Conservation (phyloP, 306 rosid species). For the Astragalus membranaceus region DNA sequence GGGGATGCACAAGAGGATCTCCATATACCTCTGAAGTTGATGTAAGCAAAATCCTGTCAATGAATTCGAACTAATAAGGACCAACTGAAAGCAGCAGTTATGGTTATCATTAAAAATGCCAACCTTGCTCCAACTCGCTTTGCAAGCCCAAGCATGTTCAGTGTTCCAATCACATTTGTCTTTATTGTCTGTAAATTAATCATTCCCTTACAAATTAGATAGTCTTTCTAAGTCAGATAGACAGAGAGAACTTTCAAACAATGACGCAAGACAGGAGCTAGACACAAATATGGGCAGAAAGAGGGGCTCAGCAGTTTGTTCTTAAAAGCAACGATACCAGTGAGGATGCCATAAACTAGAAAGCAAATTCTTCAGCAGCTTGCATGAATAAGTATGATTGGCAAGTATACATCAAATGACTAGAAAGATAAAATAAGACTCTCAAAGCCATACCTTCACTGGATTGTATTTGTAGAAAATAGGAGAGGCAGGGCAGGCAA, state of each 20-base stretch:
- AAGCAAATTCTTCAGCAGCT: neutral
- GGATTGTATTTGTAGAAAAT: conserved; percentile 82
- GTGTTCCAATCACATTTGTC: conserved; percentile 76
- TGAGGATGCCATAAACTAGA: neutral
- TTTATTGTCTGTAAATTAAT: conserved; percentile 57
- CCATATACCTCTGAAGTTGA: conserved; percentile 86
- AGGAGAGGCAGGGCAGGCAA: conserved; percentile 85
- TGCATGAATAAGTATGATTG: neutral
- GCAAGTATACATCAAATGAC: neutral
- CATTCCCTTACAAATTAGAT: conserved; percentile 19
- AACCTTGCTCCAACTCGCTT: conserved; percentile 86
- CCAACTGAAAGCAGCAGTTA: conserved; percentile 4
- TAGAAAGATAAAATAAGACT: neutral
- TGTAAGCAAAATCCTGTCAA: conserved; percentile 67
- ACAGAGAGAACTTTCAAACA: neutral
- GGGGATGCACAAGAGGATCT: conserved; percentile 84
- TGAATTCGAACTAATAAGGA: neutral
- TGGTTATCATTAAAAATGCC: neutral
- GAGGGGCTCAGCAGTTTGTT: neutral
- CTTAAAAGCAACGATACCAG: neutral
- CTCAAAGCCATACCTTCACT: conserved; percentile 46
- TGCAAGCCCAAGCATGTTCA: conserved; percentile 85
- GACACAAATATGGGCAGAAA: neutral
- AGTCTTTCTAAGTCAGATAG: conserved; percentile 2
- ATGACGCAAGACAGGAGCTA: neutral